These are phyloP conservation scores for Aphanomyces invadans DNA, from an alignment of 352 stramenopile genomes.

Conservation along the genomic window DNA sequence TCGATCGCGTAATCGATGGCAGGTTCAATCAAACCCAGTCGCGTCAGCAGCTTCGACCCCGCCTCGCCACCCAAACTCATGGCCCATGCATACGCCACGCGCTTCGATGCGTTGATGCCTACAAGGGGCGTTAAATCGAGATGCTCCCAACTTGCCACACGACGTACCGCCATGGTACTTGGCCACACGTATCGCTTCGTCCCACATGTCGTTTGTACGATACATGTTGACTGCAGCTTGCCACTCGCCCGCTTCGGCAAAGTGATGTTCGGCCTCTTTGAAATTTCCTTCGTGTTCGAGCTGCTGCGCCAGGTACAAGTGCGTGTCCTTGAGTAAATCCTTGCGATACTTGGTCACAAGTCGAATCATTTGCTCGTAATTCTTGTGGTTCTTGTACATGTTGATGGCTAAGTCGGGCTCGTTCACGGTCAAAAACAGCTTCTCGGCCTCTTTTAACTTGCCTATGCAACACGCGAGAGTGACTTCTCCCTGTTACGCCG, in stretches of 20 bases:
- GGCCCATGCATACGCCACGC: constrained; percentile 90
- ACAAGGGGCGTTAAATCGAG: not conserved
- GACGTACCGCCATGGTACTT: constrained; percentile 85
- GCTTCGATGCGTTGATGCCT: constrained; percentile 82
- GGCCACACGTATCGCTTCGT: constrained; percentile 91
- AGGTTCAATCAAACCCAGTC: constrained; percentile 87
- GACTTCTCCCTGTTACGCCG: not conserved
- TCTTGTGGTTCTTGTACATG: constrained; percentile 96
- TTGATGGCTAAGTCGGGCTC: constrained; percentile 90
- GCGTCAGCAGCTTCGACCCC: constrained; percentile 85
- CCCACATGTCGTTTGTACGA: constrained; percentile 90
- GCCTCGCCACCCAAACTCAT: constrained; percentile 86
- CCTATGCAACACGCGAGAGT: constrained; percentile 20
- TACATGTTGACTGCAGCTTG: constrained; percentile 93
- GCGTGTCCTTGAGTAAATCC: constrained; percentile 90
- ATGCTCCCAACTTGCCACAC: not conserved
- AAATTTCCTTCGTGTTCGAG: constrained; percentile 90
- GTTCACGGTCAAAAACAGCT: constrained; percentile 90
- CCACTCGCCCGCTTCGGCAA: constrained; percentile 86
- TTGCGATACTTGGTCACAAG: constrained; percentile 90
- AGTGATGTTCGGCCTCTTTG: constrained; percentile 91
- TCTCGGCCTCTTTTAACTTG: constrained; percentile 91
- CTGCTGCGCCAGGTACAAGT: constrained; percentile 88
- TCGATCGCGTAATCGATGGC: constrained; percentile 93
- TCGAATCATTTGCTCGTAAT: constrained; percentile 94